Evolutionary conservation across 352 stramenopile species (phyloP).

Genomic region (Globisporangium camurandrum): DNA sequence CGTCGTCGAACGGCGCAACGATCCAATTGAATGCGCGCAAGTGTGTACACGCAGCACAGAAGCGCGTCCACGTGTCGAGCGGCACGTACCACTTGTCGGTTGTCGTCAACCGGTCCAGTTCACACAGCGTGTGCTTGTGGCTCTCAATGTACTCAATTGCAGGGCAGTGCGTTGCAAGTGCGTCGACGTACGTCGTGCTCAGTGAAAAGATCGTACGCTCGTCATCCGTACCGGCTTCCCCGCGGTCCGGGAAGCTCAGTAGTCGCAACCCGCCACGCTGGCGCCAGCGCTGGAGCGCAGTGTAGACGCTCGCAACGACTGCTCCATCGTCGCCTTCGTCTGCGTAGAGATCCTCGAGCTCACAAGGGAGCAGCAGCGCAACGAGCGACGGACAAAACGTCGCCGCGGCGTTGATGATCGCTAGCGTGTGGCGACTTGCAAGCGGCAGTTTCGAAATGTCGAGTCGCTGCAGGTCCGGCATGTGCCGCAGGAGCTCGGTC

Average conservation of each 20-base stretch:
- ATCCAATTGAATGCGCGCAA: conserved; percentile 55
- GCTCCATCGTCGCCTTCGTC: not conserved
- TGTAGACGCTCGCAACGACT: not conserved
- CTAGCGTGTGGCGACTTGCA: conserved; percentile 23
- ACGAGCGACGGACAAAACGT: conserved; percentile 33
- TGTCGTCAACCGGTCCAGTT: conserved; percentile 30
- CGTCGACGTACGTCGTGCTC: conserved; percentile 31
- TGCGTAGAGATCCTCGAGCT: conserved; percentile 21
- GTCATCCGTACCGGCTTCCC: conserved; percentile 10
- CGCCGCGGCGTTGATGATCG: conserved; percentile 26
- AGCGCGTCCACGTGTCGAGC: conserved; percentile 27
- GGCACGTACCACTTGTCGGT: conserved; percentile 46
- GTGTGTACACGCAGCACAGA: conserved; percentile 25
- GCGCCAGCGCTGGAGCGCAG: conserved; percentile 34
- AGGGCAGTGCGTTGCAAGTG: conserved; percentile 30
- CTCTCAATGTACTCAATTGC: conserved; percentile 42
- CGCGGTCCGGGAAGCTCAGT: conserved; percentile 23
- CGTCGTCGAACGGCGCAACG: conserved; percentile 43
- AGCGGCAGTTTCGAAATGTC: conserved; percentile 45
- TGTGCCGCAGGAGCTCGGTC: conserved; percentile 20
- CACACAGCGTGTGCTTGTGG: conserved; percentile 41
- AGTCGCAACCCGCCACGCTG: conserved; percentile 27
- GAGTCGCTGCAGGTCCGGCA: conserved; percentile 41
- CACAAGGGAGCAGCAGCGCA: conserved; percentile 26
- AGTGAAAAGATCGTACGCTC: too few species aligned